Evolutionary conservation across 192 early-diverging fungal species (phyloP), one percentile per base, ranked within the genome.

Genomic region (Coemansia sp.): DNA sequence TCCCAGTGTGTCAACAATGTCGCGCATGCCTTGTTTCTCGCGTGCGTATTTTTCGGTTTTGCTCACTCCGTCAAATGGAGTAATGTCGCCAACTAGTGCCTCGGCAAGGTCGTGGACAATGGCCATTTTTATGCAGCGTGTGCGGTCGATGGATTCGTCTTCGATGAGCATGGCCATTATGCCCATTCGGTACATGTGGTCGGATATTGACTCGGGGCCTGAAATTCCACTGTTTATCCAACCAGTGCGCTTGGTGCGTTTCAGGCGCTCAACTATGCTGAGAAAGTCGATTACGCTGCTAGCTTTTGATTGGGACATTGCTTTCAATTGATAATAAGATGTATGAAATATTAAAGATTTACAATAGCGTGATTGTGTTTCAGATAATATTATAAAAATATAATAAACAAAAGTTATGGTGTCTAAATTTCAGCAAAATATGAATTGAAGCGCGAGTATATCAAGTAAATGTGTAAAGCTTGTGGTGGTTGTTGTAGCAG

Each of bases 181-280:
- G 2, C 85, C 83, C 93, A 98, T 95, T 15, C 94, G 85, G 82
- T 96, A 85, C 95, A 98, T 98, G 73, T 98, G 95, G 76, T 98
- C 95, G 14, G 86, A 83, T 37, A 98, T 94, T 4, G 91, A 93
- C 65, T 98, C 95, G 58, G 93, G 84, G 11, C 74, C 67, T 14
- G 71, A 49, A 44, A 98, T 81, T 0, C 81, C 79, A 68, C 82
- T 63, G 71, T 92, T 84, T 48, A 98, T 51, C 95, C 95, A 98
- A 25, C 95, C 95, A 15, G 94, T 95, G 60, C 95, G 82, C 70
- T 95, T 95, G 12, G 95, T 97, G 63, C 83, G 82, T 90, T 95
- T 94, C n/a, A 95, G 81, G 15, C 87, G 86, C 58, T 92, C 90
- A 25, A 91, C 85, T 37, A 86, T 84, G 47, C 87, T 88, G n/a